Percentiles rank a stretch among this genome's conserved stretches.
These are phyloP conservation scores for Paecilomyces fulvus DNA, from an alignment of 2,329 filamentous ascomycete genomes.

Conservation along the genomic window DNA sequence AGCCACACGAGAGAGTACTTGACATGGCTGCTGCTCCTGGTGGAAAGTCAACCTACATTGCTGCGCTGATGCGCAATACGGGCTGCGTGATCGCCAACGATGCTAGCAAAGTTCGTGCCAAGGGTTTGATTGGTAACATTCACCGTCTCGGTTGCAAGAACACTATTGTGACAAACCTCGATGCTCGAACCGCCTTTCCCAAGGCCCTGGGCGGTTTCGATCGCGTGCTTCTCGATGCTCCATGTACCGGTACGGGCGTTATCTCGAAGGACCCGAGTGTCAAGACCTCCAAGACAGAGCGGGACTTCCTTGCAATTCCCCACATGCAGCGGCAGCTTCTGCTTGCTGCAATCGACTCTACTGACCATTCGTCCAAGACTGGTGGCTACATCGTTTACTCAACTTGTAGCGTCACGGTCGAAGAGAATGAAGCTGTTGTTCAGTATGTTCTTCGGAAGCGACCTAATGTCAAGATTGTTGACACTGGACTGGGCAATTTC, in stretches of 20 bases:
- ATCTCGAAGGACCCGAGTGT: conserved; percentile 95
- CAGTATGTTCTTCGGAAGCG: conserved; percentile 87
- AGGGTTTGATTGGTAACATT: conserved; percentile 96
- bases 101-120: conserved; percentile 83
- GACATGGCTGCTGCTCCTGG: conserved; percentile 94
- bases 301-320: conserved; percentile 86
- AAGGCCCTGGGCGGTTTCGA: conserved; percentile 94
- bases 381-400: conserved; percentile 96
- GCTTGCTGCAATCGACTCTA: conserved; percentile 86
- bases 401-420: conserved; percentile 87
- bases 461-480: conserved; percentile 87
- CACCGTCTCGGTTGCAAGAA: conserved; percentile 91
- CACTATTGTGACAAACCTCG: conserved; percentile 90
- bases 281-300: conserved; percentile 96
- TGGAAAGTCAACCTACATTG: conserved; percentile 92
- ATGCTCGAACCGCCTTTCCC: conserved; percentile 79
- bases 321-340: conserved; percentile 93
- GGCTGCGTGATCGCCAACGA: conserved; percentile 95
- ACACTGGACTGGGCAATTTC: conserved; percentile 74
- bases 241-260: conserved; percentile 93
- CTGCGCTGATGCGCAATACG: conserved; percentile 97
- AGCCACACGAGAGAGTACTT: conserved; percentile 83
- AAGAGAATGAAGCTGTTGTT: conserved; percentile 90
- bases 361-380: conserved; percentile 83
- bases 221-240: conserved; percentile 84